Base-by-base conservation (phyloP, 1,284 basidiomycete genomes). In the Cystobasidiaceae sp. region DNA sequence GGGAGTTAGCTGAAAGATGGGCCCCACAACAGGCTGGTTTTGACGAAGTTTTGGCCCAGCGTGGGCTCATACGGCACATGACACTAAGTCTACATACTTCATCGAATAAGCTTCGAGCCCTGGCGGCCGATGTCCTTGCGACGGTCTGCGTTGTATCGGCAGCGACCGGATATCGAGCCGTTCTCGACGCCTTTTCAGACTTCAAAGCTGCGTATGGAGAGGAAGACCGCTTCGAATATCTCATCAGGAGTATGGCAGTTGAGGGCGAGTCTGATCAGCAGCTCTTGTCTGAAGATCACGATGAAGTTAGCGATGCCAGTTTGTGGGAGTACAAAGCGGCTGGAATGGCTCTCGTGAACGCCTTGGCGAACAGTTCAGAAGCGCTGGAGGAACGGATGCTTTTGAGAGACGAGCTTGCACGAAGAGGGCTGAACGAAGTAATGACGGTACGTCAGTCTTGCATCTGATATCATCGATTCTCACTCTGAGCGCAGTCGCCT, bases 291-390 rank as follows among this genome's bases (percentile, higher is more conserved):
- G 79, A 76, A 32, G 67, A 72, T 33, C 77, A 78, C 17, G 79
- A 77, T 50, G 79, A 79, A 2, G 80, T 80, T 30, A 83, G 85
- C 51, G 84, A 85, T 50, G 84, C 85, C 39, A 84, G 84, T 1
- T 74, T 85, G 5, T 94, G 92, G 92, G 90, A 92, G 67, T 88
- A 86, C 62, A 81, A 89, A 34, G 84, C 83, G 0, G 85, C 87
- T 1, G 83, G 83, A 4, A 85, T 94, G 85, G 82, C 85, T 0
- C 78, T 93, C 33, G 75, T 93, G 67, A 93, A 93, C 74, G 87
- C 90, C 0, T 75, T 94, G 44, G 85, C 86, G 8, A 89, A 86
- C 71, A 86, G 84, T 69, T 86, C 88, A 0, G 85, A 90, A 59
- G 82, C 82, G 5, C 75, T 93, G 8, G 90, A 93, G 73, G 87